Conservation (phyloP, 495 filamentous ascomycete genomes). For the Collariella sp. region DNA sequence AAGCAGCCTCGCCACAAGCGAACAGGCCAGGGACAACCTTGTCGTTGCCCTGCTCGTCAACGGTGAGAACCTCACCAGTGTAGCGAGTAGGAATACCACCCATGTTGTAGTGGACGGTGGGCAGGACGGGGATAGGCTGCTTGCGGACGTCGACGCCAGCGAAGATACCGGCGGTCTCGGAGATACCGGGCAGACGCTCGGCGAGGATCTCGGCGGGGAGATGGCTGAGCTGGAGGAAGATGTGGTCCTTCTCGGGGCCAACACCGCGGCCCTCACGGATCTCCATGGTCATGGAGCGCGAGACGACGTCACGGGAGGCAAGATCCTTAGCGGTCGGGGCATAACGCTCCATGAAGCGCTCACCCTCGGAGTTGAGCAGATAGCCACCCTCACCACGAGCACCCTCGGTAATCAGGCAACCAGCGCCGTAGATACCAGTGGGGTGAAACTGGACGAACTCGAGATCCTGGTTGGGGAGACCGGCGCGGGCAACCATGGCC, state of each 20-base stretch:
- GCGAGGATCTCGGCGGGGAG: conserved; percentile 82
- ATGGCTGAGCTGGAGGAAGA: conserved; percentile 94
- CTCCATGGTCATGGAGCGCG: conserved; percentile 93
- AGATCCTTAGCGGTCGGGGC: conserved; percentile 96
- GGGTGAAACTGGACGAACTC: conserved; percentile 99
- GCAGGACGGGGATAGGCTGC: conserved; percentile 92
- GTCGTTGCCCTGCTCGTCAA: conserved; percentile 76
- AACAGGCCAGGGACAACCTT: conserved; percentile 93
- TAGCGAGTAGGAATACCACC: conserved; percentile 96
- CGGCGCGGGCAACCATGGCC: conserved; percentile 96
- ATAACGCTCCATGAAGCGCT: conserved; percentile 98
- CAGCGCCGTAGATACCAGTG: conserved; percentile 97
- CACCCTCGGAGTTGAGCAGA: conserved; percentile 90
- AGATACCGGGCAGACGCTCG: conserved; percentile 96
- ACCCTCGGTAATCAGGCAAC: conserved; percentile 96
- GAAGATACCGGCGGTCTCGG: conserved; percentile 95
- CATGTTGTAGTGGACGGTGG: conserved; percentile 99
- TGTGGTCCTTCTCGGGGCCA: conserved; percentile 91
- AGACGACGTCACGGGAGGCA: conserved; percentile 86
- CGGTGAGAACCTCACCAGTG: conserved; percentile 87
- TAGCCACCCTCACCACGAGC: conserved; percentile 98
- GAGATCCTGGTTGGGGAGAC: conserved; percentile 96
- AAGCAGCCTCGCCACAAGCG: conserved; percentile 93
- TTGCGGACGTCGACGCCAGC: conserved; percentile 92
- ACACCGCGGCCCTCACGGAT: conserved; percentile 96